These are phyloP conservation scores for Miscanthus sacchariflorus DNA, from an alignment of 202 grass and related monocot genomes.

Conservation along the genomic window DNA sequence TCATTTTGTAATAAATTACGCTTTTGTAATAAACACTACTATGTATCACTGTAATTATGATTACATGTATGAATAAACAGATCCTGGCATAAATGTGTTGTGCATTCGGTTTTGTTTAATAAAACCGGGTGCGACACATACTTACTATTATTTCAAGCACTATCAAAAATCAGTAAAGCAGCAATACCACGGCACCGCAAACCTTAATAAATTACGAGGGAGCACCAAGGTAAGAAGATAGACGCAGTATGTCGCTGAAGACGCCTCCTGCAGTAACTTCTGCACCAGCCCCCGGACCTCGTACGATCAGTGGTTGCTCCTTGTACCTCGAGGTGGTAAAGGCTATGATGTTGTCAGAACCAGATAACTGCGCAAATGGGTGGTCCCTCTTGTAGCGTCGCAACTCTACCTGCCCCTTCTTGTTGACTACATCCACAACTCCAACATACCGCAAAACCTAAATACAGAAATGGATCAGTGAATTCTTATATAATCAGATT, in stretches of 20 bases:
- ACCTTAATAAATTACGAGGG: conserved; percentile 57
- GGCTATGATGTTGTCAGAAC: conserved; percentile 93
- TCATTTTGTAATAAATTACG: no score
- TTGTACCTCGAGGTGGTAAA: conserved; percentile 93
- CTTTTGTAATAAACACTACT: no score
- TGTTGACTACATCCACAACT: conserved; percentile 66
- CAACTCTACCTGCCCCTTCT: conserved; percentile 75
- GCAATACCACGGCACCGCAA: no score
- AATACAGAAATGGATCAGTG: neutral
- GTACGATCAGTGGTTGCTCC: conserved; percentile 80
- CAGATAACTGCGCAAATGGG: conserved; percentile 86
- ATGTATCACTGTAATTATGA: no score
- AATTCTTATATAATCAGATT: neutral
- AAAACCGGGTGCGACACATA: no score
- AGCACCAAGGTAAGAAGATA: conserved; percentile 90
- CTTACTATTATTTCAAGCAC: no score
- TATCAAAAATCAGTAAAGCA: no score
- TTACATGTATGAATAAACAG: no score
- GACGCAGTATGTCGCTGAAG: conserved; percentile 83
- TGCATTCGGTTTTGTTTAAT: no score
- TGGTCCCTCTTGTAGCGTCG: conserved; percentile 75
- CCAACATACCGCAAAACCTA: conserved; percentile 92
- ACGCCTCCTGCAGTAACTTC: conserved; percentile 94
- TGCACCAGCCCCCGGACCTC: conserved; percentile 83
- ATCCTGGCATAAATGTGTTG: no score